phyloP scores from a whole-genome alignment of 352 stramenopile genomes.

The Phytopythium delawarense region DNA sequence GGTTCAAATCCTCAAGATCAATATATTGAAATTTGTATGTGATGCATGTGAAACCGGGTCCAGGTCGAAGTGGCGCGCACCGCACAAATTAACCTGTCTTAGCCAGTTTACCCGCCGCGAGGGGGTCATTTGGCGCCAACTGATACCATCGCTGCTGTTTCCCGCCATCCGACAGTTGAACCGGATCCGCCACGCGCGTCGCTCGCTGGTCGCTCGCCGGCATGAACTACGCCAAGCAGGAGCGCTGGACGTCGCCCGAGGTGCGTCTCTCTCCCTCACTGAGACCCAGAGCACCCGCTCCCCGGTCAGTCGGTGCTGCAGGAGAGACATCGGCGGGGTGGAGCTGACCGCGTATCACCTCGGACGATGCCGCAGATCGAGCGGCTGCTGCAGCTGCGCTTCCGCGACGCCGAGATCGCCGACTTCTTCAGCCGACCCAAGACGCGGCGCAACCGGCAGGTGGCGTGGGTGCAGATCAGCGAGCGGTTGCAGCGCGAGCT shows the following conservation, averaged over 20 bases:
- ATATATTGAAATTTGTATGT: not conserved
- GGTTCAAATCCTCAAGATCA: not conserved
- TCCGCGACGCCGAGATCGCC: constrained; percentile 5
- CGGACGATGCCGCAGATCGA: not conserved
- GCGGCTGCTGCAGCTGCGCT: constrained; percentile 13
- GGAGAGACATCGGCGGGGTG: not conserved
- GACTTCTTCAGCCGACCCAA: constrained; percentile 6
- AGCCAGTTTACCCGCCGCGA: not conserved
- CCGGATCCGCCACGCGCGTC: not conserved
- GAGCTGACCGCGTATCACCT: not conserved
- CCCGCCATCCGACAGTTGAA: not conserved
- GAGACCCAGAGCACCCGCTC: too few species aligned
- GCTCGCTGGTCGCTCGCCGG: not conserved
- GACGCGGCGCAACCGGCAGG: constrained; percentile 10
- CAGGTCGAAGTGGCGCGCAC: not conserved
- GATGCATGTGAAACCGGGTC: not conserved
- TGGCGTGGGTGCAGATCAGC: constrained; percentile 11
- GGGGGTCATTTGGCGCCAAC: not conserved
- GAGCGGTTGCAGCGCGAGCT: constrained; percentile 10
- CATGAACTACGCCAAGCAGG: constrained; percentile 12
- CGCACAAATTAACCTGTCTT: not conserved
- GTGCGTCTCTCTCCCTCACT: not conserved
- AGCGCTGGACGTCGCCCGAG: constrained; percentile 12
- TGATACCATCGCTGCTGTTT: not conserved
- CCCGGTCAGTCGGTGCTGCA: too few species aligned